These are phyloP conservation scores for Boechera divaricarpa DNA, from an alignment of 345 rosid genomes.

Conservation along the genomic window DNA sequence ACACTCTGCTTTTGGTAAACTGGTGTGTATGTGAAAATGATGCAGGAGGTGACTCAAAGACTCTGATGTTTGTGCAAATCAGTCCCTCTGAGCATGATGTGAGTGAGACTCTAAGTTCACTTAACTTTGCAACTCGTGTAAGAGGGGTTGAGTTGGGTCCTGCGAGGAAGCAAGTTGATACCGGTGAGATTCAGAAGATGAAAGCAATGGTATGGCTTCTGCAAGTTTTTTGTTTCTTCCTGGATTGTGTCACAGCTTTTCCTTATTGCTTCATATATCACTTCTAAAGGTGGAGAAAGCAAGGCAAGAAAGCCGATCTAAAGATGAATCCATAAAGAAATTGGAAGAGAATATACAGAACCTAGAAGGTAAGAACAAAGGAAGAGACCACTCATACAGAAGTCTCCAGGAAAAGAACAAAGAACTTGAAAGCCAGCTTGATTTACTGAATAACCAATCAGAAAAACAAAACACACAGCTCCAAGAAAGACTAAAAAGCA, in stretches of 20 bases:
- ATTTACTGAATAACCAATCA: conserved; percentile 56
- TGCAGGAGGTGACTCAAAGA: conserved; percentile 94
- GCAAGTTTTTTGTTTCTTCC: neutral
- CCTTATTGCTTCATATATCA: conserved; percentile 20
- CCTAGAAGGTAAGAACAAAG: conserved; percentile 71
- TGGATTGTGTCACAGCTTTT: conserved; percentile 30
- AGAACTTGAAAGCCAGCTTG: conserved; percentile 86
- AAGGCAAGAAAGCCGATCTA: conserved; percentile 74
- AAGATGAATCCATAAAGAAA: conserved; percentile 79
- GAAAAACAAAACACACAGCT: conserved; percentile 70
- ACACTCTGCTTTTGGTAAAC: conserved; percentile 24
- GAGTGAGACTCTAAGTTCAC: conserved; percentile 86
- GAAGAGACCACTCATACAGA: conserved; percentile 65
- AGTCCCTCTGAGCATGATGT: conserved; percentile 89
- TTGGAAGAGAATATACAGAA: conserved; percentile 78
- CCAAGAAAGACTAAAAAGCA: conserved; percentile 67
- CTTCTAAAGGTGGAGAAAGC: conserved; percentile 74
- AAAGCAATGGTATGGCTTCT: conserved; percentile 65
- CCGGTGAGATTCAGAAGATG: conserved; percentile 78
- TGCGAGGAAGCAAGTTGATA: conserved; percentile 79
- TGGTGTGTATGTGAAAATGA: conserved; percentile 20
- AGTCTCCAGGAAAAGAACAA: conserved; percentile 74
- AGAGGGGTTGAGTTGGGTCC: conserved; percentile 90
- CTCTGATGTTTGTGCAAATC: conserved; percentile 93
- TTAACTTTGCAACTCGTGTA: conserved; percentile 91